Evolutionary conservation across 129 eudicot genomes (phyloP).

Genomic region (Flaveria sonorensis): DNA sequence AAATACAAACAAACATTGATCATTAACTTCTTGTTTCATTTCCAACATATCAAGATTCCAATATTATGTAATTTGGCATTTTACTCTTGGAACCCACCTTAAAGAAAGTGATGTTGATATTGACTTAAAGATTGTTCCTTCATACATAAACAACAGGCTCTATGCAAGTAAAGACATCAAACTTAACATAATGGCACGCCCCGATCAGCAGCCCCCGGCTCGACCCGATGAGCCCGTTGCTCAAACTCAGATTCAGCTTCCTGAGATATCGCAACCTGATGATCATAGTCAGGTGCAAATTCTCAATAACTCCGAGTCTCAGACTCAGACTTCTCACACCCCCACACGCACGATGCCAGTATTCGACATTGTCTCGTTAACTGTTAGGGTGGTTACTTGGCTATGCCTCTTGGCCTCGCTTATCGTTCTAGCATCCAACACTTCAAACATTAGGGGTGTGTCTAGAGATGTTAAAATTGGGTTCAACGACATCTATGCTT

Average conservation of each 20-base stretch:
- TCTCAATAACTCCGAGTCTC: conserved; percentile 4
- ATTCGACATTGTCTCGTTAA: conserved; percentile 11
- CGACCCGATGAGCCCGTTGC: conserved; percentile 15
- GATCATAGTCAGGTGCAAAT: conserved; percentile 23
- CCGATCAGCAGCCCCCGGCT: conserved; percentile 28
- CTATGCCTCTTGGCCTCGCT: conserved; percentile 33
- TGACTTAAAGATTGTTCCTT: not conserved
- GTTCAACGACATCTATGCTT: conserved; percentile 32
- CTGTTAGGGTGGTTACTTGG: conserved; percentile 25
- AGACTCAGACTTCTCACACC: conserved; percentile 25
- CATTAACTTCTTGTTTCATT: not conserved
- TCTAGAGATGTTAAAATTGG: conserved; percentile 3
- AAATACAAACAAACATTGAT: not conserved
- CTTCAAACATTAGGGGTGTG: conserved; percentile 15
- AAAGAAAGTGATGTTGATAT: not conserved
- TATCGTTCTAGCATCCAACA: conserved; percentile 27
- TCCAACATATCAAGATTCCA: not conserved
- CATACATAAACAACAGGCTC: not conserved
- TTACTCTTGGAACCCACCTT: conserved; percentile 22
- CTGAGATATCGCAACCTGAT: conserved; percentile 18
- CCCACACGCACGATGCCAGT: not conserved
- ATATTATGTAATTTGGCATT: conserved; percentile 24
- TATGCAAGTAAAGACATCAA: not conserved
- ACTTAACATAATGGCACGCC: conserved; percentile 31
- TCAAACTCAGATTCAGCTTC: conserved; percentile 34